phyloP scores from a whole-genome alignment of 164 flowering plant species.

The Hamamelis virginiana region DNA sequence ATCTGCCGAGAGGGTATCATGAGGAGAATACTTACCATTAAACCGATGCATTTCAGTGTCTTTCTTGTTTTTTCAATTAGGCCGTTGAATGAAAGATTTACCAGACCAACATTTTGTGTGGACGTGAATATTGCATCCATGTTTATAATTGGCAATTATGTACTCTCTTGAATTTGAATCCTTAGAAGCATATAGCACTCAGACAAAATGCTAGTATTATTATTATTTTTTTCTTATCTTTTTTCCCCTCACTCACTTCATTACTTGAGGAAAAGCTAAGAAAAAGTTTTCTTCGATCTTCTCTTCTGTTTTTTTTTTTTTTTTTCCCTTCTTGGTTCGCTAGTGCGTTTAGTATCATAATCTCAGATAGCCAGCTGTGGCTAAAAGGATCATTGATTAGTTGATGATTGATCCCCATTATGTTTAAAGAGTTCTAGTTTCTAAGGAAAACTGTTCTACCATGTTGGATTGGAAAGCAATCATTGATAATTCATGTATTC shows the following conservation, averaged over 20 bases:
- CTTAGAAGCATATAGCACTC: not conserved
- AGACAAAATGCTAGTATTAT: no score
- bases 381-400: not conserved
- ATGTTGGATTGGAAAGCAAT: no score
- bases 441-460: no score
- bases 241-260: not conserved
- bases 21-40: constrained; percentile 74
- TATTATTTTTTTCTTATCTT: not conserved
- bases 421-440: not conserved
- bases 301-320: not conserved
- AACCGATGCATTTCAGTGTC: constrained; percentile 77
- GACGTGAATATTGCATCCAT: no score
- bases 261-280: not conserved
- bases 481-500: no score
- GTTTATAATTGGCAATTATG: no score
- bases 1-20: constrained; percentile 80
- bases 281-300: not conserved
- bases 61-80: no score
- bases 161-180: no score
- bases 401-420: not conserved
- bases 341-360: no score
- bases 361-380: no score
- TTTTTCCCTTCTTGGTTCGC: not conserved
- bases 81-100: not conserved
- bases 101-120: not conserved